Percentiles rank a stretch among this genome's conserved stretches.
Conservation (phyloP, 805 yeast genomes). For the Ogataea methylovora region DNA sequence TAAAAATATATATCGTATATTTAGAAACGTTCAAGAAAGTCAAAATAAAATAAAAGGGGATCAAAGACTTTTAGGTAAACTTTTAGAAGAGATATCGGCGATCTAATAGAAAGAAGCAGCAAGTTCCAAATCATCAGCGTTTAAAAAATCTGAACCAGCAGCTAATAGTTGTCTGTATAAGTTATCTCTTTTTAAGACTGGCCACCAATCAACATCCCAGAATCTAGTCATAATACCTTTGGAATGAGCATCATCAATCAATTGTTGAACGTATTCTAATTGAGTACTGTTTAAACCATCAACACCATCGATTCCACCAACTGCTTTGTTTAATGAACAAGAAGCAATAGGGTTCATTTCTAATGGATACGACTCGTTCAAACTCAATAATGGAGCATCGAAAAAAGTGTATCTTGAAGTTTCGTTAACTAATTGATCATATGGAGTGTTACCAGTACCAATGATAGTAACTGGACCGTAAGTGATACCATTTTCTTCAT, state of each 20-base stretch:
- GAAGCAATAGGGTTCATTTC: conserved; percentile 29
- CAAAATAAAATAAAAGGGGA: too few species aligned
- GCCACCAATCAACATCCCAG: conserved; percentile 74
- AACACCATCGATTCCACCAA: conserved; percentile 10
- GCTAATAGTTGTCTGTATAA: conserved; percentile 43
- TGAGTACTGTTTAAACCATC: conserved; percentile 30
- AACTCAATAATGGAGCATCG: conserved; percentile 42
- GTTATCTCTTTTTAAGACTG: conserved; percentile 32
- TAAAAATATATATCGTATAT: too few species aligned
- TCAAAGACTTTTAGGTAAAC: too few species aligned
- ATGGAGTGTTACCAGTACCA: conserved; percentile 61
- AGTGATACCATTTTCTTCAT: conserved; percentile 26
- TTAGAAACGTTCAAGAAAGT: too few species aligned
- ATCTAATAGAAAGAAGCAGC: conserved; percentile 6
- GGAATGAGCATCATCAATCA: conserved; percentile 38
- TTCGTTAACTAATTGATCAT: conserved; percentile 23
- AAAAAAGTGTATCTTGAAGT: conserved; percentile 32
- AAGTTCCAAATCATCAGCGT: conserved; percentile 49
- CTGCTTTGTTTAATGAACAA: conserved; percentile 16
- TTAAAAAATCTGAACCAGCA: conserved; percentile 49
- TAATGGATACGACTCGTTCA: conserved; percentile 13
- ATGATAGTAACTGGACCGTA: conserved; percentile 56
- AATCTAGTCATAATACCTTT: conserved; percentile 48
- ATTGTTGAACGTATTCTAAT: conserved; percentile 14
- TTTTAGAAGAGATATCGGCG: too few species aligned